Percentiles rank a stretch among this genome's conserved stretches.
Evolutionary conservation across 805 yeast genomes (phyloP).

Genomic region (Vanderwaltozyma yarrowii): DNA sequence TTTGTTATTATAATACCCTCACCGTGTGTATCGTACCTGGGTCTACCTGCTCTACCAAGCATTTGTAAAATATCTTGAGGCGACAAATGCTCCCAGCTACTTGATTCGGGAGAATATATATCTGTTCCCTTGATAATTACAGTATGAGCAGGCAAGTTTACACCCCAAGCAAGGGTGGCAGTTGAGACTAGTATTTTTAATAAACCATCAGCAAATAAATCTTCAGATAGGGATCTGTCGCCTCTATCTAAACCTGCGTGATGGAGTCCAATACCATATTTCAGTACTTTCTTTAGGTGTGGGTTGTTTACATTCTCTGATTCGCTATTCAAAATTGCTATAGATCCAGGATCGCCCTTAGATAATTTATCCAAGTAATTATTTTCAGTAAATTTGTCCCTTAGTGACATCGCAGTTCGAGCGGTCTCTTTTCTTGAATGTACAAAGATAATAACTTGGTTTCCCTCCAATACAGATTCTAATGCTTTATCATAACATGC

Average conservation of each 20-base stretch:
- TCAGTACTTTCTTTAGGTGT: conserved; percentile 48
- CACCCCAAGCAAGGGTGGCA: conserved; percentile 97
- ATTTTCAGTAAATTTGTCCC: conserved; percentile 48
- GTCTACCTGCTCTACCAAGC: conserved; percentile 98
- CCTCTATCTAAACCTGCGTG: conserved; percentile 76
- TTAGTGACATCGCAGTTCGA: conserved; percentile 68
- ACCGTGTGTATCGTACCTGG: conserved; percentile 84
- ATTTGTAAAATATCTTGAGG: conserved; percentile 93
- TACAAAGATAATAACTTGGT: conserved; percentile 83
- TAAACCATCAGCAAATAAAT: conserved; percentile 79
- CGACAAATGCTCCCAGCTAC: conserved; percentile 82
- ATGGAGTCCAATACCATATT: conserved; percentile 76
- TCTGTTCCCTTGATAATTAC: conserved; percentile 91
- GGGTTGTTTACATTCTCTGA: conserved; percentile 44
- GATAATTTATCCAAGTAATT: conserved; percentile 38
- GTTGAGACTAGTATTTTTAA: conserved; percentile 80
- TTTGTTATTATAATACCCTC: conserved; percentile 90
- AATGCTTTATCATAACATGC: conserved; percentile 76
- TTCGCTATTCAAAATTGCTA: conserved; percentile 56
- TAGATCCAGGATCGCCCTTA: conserved; percentile 42
- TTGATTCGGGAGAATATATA: conserved; percentile 82
- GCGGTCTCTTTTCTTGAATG: conserved; percentile 90
- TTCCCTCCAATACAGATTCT: conserved; percentile 50
- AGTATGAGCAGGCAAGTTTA: conserved; percentile 88
- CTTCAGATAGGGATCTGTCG: conserved; percentile 75